Base-by-base conservation (phyloP, 2,329 filamentous ascomycete genomes). In the Elsinoe arachidis region DNA sequence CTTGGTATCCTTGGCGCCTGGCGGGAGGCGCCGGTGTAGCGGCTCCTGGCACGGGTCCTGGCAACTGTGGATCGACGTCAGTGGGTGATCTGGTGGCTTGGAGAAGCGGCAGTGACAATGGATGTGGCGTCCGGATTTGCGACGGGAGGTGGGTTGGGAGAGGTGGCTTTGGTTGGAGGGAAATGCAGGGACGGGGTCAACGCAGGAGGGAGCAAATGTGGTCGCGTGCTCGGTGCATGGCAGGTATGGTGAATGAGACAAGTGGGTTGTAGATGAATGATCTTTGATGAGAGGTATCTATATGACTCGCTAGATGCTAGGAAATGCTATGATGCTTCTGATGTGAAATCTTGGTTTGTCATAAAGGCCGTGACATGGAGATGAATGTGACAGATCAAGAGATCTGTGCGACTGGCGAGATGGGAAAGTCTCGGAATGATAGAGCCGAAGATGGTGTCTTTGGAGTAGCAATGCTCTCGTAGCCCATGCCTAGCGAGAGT, bases 391-490 rank as follows among this genome's bases (percentile, higher is more conserved):
- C 41, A 12, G 35, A 26, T 53, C 49, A 53, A 11, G 34, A 53
- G 33, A 53, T 26, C 17, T 53, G 49, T 6, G 49, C 15, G 33
- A 53, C 14, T 38, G 49, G 49, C 9, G 49, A 53, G 34, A 53
- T 39, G 49, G 49, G 49, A 39, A 53, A 53, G 49, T 53, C 49
- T 38, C 49, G 49, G 34, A 53, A 53, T 6, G 49, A 53, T 34
- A 53, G 10, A 15, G 49, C 49, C 6, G 49, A 53, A 15, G 49
- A 38, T 30, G 49, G 49, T n/a, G 49, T 53, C 49, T 53, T 53
- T 33, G 49, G 49, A 21, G 34, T 53, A 10, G 49, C 49, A 35
- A 53, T 53, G 34, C 49, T 53, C 34, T 53, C 49, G 17, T 53
- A 53, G 34, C 49, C 49, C 49, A 53, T 39, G 19, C 49, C 49